Conservation (phyloP, 2,329 filamentous ascomycete species). For the Scytalidium sp. region DNA sequence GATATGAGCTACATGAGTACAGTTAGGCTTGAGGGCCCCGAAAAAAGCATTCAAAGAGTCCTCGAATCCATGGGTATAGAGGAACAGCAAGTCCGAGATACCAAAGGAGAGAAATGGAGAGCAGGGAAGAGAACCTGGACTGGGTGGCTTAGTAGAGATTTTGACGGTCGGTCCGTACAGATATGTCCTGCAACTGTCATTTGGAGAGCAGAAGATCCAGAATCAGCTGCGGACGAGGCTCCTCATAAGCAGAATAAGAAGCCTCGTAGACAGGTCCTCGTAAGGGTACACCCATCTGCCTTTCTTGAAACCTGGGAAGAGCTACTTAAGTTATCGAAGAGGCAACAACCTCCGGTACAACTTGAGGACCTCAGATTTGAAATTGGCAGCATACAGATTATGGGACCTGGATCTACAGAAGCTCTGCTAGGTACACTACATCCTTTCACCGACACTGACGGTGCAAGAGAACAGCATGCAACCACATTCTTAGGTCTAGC, state of each 20-base stretch:
- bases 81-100: constrained; percentile 59
- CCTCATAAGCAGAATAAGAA: constrained; percentile 36
- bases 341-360: constrained; percentile 57
- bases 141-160: constrained; percentile 56
- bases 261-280: constrained; percentile 47
- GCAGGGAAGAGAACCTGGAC: constrained; percentile 54
- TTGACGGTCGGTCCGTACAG: constrained; percentile 46
- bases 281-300: constrained; percentile 80
- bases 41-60: constrained; percentile 61
- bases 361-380: constrained; percentile 69
- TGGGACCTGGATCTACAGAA: constrained; percentile 76
- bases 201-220: constrained; percentile 54
- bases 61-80: constrained; percentile 63
- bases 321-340: constrained; percentile 54
- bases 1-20: constrained; percentile 94
- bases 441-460: constrained; percentile 37
- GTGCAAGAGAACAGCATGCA: constrained; percentile 38
- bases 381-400: constrained; percentile 68
- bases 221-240: constrained; percentile 16
- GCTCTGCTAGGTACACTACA: constrained; percentile 67
- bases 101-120: constrained; percentile 69
- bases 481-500: constrained; percentile 48
- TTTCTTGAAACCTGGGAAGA: constrained; percentile 66
- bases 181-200: constrained; percentile 73
- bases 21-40: constrained; percentile 69